These are phyloP conservation scores for Penicillium pulvis DNA, from an alignment of 495 filamentous ascomycete genomes.

Conservation along the genomic window DNA sequence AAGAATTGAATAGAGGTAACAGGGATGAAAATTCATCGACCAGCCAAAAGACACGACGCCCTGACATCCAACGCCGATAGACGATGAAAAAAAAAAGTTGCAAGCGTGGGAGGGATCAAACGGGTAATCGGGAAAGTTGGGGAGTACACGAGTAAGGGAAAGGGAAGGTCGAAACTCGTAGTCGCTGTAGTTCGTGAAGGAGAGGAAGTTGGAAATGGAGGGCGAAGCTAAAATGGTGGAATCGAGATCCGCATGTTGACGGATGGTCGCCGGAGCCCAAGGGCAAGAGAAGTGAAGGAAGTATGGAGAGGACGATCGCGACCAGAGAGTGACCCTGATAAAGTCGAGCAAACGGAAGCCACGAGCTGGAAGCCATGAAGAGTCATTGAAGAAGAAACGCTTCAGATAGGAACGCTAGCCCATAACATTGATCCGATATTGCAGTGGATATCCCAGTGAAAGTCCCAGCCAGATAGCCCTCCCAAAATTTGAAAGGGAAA, in stretches of 20 bases:
- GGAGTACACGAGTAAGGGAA: constrained; percentile 7
- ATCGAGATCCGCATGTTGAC: constrained; percentile 12
- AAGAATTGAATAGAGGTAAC: constrained; percentile 15
- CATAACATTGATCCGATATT: constrained; percentile 18
- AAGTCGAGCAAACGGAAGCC: constrained; percentile 1
- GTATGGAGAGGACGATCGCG: constrained; percentile 16
- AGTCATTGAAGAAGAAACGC: constrained; percentile 21
- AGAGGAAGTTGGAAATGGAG: constrained; percentile 25
- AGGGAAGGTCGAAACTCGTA: constrained; percentile 28
- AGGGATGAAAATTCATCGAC: constrained; percentile 33
- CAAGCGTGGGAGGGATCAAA: constrained; percentile 34
- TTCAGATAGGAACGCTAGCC: constrained; percentile 28
- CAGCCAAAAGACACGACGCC: constrained; percentile 48
- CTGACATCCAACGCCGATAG: constrained; percentile 52
- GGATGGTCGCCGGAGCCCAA: constrained; percentile 12
- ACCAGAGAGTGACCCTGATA: constrained; percentile 5
- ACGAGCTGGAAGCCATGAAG: constrained; percentile 16
- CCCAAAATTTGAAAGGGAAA: constrained; percentile 23
- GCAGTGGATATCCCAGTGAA: constrained; percentile 22
- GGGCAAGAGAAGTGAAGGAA: constrained; percentile 19
- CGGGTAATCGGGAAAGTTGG: constrained; percentile 23
- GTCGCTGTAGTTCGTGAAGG: constrained; percentile 29
- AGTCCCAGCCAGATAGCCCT: constrained; percentile 19
- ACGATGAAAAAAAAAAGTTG: constrained; percentile 35
- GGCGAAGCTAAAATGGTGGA: constrained; percentile 16